These are phyloP conservation scores for Globisporangium recalcitrans DNA, from an alignment of 352 stramenopile genomes.

Conservation along the genomic window DNA sequence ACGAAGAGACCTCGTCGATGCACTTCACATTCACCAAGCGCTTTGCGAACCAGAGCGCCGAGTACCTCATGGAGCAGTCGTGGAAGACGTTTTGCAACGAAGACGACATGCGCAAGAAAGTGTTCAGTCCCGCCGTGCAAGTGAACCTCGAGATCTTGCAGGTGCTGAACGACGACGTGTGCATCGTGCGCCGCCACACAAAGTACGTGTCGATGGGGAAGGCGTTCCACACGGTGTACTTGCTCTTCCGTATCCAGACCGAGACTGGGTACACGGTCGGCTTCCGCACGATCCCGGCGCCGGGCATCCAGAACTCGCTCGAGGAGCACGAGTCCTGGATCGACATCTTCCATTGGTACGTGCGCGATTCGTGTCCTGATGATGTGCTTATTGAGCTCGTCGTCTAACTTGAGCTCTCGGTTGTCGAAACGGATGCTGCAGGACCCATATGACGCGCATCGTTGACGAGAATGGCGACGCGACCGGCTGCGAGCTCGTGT, in stretches of 20 bases:
- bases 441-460: conserved; percentile 33
- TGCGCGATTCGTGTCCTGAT: neutral
- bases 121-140: conserved; percentile 42
- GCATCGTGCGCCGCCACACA: conserved; percentile 54
- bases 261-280: conserved; percentile 50
- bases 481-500: conserved; percentile 33
- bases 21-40: conserved; percentile 60
- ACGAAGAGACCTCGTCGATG: conserved; percentile 38
- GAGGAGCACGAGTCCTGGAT: conserved; percentile 51
- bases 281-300: conserved; percentile 58
- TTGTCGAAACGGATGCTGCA: no score
- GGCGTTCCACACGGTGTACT: conserved; percentile 66
- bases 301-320: conserved; percentile 39
- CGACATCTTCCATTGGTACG: conserved; percentile 62
- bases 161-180: conserved; percentile 40
- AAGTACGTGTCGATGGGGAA: conserved; percentile 40
- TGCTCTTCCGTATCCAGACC: conserved; percentile 60
- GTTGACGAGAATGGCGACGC: conserved; percentile 18
- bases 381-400: neutral
- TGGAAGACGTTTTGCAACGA: conserved; percentile 48
- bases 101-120: conserved; percentile 41
- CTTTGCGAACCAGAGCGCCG: conserved; percentile 28
- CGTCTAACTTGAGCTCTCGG: neutral
- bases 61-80: conserved; percentile 38
- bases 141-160: conserved; percentile 45